Evolutionary conservation across 2,329 filamentous ascomycete species (phyloP), one percentile per base, ranked within the genome.

Genomic region (Colletotrichum incanum): DNA sequence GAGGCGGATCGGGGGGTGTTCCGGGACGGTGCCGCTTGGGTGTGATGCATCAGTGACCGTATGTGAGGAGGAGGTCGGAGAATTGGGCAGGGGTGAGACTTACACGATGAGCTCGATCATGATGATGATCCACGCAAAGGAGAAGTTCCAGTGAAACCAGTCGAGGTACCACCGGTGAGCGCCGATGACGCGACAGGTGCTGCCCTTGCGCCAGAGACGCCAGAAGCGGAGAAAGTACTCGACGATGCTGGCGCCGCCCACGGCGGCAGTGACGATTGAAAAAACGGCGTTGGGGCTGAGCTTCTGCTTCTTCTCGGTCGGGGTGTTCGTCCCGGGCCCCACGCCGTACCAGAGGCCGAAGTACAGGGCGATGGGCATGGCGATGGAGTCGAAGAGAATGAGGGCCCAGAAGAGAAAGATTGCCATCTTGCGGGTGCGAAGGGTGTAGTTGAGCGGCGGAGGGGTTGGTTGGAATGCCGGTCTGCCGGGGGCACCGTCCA

Each of bases 361-460:
- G 80, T 91, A 92, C 2, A 92, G 82, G 3, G 83, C 85, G 71
- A 91, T 84, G 23, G 90, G 90, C 80, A 90, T 87, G 68, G 83
- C 86, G 71, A 90, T 82, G 62, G 86, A 88, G 80, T 92, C 90
- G 70, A 91, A 76, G 28, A 91, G 77, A 67, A 91, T 89, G 50
- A 92, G 78, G 0, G 82, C 81, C 89, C 89, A 91, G 81, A 91
- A 91, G 73, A 88, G 80, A 47, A 84, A 81, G 73, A 91, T 90
- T 43, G 85, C 82, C 79, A 85, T 86, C 76, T 89, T 89, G 55
- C 89, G 75, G 58, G 71, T 74, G 39, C 62, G 70, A 16, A 75
- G 71, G 18, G 66, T 74, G 74, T 75, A 75, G 28, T 75, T 75
- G 1, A 75, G 64, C 43, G 73, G 55, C 8, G 74, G 74, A 6